Evolutionary conservation across 169 alveolate species (phyloP), one percentile per base, ranked within the genome.

Genomic region (Plasmodium chabaudi): DNA sequence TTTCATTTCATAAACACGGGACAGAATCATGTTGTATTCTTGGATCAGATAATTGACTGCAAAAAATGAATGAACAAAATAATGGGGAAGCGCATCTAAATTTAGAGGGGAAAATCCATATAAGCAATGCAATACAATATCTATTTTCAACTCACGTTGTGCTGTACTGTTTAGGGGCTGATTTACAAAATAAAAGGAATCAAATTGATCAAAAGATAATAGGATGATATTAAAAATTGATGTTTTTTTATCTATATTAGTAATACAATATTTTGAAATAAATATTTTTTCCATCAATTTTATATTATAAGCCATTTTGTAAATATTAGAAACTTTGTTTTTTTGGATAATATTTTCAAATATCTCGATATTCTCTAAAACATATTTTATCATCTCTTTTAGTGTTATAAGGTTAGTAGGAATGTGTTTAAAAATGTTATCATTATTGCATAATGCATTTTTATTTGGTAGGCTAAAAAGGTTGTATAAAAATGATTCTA

Each of bases 21-120:
- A 39, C 19, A 79, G 57, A 17, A 79, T 49, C 59, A 57, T 53
- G 42, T 79, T 79, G 63, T 79, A 79, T 55, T 79, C 89, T 56
- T 79, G 72, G 15, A 72, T 79, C 27, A 79, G 61, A 42, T 65
- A 79, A 9, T 65, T 79, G 42, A 67, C 89, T 79, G 72, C 0
- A 53, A 6, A 70, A 25, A n/a, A 9, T 7, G 34, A 44, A 57
- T 5, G 49, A 17, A 55, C 13, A 39, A 49, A 59, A 27, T n/a
- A 44, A 25, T 47, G 67, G 19, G 27, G 23, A 7, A 75, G 27
- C 53, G 6, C 17, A 12, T 4, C 17, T 5, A 53, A 6, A 53
- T 53, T 27, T 51, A 27, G 5, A 0, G 4, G 34, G 34, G 10
- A 0, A 2, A 9, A 57, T 15, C 0, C 19, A 19, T 17, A 3